Evolutionary conservation across 164 flowering plant genomes (phyloP), one percentile per base, ranked within the genome.

Genomic region (Magnolia sinica): DNA sequence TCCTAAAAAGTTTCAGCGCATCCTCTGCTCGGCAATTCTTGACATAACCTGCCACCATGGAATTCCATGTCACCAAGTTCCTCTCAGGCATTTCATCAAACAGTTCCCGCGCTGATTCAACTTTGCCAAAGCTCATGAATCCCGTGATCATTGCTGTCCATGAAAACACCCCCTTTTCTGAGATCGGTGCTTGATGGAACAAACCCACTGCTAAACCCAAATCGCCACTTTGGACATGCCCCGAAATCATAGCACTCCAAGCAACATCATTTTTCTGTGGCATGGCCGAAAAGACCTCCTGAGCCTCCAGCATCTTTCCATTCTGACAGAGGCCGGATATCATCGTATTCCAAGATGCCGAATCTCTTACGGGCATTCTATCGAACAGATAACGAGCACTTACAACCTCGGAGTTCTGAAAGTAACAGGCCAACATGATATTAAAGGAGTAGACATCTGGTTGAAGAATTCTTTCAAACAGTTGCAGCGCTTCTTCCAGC

Each of bases 211-310:
- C 85, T 6, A 75, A 61, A 20, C 73, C 79, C 79, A 80, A 73
- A 70, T 78, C 75, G 11, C 73, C 73, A 11, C 63, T 74, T 64
- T 77, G 81, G 50, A 76, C 68, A 73, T 72, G 76, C 29, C 83
- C 85, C 0, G 85, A 81, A 19, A 83, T 76, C 78, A 81, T 78
- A 50, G 82, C 82, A 68, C 76, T 80, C 83, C 83, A 83, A 16
- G 82, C 77, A 4, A 79, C 78, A 50, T 71, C 73, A 37, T 81
- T 79, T 74, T 78, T 83, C 69, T 64, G 75, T 0, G 76, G 79
- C 83, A 80, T 83, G 16, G 16, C 20, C 18, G 18, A 27, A 18
- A 83, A 80, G 16, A 83, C 18, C 63, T 73, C 73, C 18, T 63
- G 50, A 0, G 83, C 85, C 29, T 74, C 79, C 27, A 37, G 37